A percentile compares a stretch with the other conserved stretches of the same genome.
These are phyloP conservation scores for Termitomyces sp. DNA, from an alignment of 768 basidiomycete genomes.

Conservation along the genomic window DNA sequence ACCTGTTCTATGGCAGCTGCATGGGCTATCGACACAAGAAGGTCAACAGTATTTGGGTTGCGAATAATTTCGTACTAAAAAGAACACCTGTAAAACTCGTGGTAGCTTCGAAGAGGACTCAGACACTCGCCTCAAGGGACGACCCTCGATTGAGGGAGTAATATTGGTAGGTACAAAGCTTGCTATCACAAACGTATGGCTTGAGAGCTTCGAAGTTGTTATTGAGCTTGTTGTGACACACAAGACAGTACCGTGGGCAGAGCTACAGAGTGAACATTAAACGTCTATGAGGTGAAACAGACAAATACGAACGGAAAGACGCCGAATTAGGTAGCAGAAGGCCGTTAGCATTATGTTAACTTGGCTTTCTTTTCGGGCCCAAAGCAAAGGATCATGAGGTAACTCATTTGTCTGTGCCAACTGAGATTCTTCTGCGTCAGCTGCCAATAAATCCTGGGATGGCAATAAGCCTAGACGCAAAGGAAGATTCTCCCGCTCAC, in stretches of 20 bases:
- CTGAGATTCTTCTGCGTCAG: conserved; percentile 41
- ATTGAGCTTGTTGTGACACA: conserved; percentile 61
- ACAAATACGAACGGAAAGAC: conserved; percentile 44
- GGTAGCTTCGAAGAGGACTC: background rate
- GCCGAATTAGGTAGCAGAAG: conserved; percentile 61
- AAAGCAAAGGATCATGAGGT: conserved; percentile 52
- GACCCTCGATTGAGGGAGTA: conserved; percentile 62
- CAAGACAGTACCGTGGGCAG: conserved; percentile 67
- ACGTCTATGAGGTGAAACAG: background rate
- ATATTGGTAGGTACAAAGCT: conserved; percentile 68
- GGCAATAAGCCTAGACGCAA: background rate
- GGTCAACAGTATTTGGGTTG: conserved; percentile 61
- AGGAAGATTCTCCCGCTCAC: conserved; percentile 18
- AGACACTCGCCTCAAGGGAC: conserved; percentile 53
- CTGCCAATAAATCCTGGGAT: conserved; percentile 30
- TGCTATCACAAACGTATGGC: conserved; percentile 67
- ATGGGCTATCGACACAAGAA: conserved; percentile 63
- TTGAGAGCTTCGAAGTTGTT: conserved; percentile 58
- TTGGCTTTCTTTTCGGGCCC: conserved; percentile 24
- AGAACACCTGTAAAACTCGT: background rate
- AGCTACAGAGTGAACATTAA: conserved; percentile 33
- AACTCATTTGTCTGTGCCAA: conserved; percentile 38
- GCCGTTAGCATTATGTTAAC: conserved; percentile 63
- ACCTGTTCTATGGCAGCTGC: conserved; percentile 48
- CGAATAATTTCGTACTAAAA: conserved; percentile 64